A percentile compares a stretch with the other conserved stretches of the same genome.
Conservation (phyloP, 352 stramenopile species). For the Peronospora farinosa region DNA sequence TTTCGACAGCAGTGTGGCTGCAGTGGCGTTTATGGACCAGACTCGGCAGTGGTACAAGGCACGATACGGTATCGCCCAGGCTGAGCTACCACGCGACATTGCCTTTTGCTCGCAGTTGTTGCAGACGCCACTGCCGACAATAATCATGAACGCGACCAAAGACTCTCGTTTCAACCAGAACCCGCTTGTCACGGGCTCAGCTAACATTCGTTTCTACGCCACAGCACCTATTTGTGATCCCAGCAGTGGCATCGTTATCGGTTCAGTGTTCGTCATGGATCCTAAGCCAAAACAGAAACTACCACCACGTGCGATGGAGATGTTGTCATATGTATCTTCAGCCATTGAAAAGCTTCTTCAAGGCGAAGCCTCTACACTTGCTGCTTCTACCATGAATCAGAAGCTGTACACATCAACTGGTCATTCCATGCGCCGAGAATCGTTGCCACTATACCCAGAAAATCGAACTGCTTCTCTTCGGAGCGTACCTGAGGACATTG, state of each 20-base stretch:
- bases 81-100: slow-evolving; percentile 51
- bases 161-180: slow-evolving; percentile 85
- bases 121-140: slow-evolving; percentile 40
- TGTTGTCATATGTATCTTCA: slow-evolving; percentile 58
- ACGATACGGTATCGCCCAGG: slow-evolving; percentile 59
- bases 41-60: slow-evolving; percentile 69
- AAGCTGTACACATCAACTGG: slow-evolving; percentile 24
- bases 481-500: slow-evolving; percentile 43
- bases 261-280: slow-evolving; percentile 83
- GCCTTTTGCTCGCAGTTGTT: slow-evolving; percentile 61
- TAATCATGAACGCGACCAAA: slow-evolving; percentile 75
- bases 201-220: slow-evolving; percentile 92
- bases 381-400: slow-evolving; percentile 14
- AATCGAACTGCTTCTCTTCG: slow-evolving; percentile 36
- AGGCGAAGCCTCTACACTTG: slow-evolving; percentile 11
- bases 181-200: slow-evolving; percentile 79
- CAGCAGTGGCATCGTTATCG: slow-evolving; percentile 46
- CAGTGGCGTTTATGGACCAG: slow-evolving; percentile 58
- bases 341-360: slow-evolving; percentile 48
- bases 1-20: slow-evolving; percentile 52
- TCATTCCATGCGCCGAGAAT: slow-evolving; percentile 19
- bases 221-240: slow-evolving; percentile 62
- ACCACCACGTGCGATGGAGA: slow-evolving; percentile 50
- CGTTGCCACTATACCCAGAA: slow-evolving; percentile 18
- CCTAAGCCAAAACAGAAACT: slow-evolving; percentile 41